Evolutionary conservation across 1,284 basidiomycete genomes (phyloP), one percentile per base, ranked within the genome.

Genomic region (Microbotryomycetes sp.): DNA sequence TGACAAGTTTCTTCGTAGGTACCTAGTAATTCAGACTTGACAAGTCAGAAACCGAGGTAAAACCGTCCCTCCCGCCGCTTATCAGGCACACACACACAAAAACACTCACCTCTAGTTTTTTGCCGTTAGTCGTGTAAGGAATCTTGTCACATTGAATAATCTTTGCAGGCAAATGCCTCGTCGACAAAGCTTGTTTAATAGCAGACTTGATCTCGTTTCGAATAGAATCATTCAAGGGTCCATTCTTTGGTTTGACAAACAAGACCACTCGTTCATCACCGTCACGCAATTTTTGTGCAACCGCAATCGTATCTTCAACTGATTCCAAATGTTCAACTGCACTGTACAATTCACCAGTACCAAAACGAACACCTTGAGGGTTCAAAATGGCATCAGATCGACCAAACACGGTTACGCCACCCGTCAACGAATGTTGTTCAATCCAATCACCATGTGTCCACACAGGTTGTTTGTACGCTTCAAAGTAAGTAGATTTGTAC

Each of bases 311-410:
- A 28, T 66, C 65, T 42, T 66, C 65, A 22, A 66, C 56, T n/a
- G 30, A 26, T 6, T 58, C 65, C 30, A 66, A 49, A 48, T 63
- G 57, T 55, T 89, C 87, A 47, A 92, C 80, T 50, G 90, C 85
- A 70, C 88, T 86, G 77, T 92, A 92, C 57, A 92, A 83, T 76
- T 92, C 90, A 30, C 86, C 83, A 32, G 86, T 86, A 23, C 89
- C 89, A 72, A 92, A 92, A 23, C 89, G 83, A 63, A 93, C 65
- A 2, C 89, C 89, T 57, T 86, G 86, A 4, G 90, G 89, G 74
- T 92, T 77, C 70, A 60, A 61, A 51, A 89, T 87, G 59, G 87
- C 87, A 73, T 91, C 88, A 58, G 86, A 87, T 59, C 86, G 80
- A 22, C 89, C 89, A 4, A 90, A 22, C 3, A 50, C 56, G 22